Evolutionary conservation across 2,329 filamentous ascomycete species (phyloP).

Genomic region (Cladophialophora bantiana): DNA sequence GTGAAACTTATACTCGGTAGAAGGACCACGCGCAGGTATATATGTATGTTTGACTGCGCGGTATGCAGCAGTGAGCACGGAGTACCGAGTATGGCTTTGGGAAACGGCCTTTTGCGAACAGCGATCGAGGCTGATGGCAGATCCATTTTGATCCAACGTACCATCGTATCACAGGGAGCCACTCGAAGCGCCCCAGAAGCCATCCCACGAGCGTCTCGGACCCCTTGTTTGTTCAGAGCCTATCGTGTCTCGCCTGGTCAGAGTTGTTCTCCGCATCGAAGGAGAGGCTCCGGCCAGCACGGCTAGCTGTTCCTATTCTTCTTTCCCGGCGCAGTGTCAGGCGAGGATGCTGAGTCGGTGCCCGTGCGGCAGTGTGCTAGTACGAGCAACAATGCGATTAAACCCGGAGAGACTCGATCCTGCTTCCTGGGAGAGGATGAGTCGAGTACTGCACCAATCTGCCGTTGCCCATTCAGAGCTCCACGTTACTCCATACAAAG

Average conservation of each 20-base stretch:
- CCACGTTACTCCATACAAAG: background rate
- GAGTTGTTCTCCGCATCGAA: background rate
- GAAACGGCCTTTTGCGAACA: background rate
- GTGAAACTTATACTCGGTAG: background rate
- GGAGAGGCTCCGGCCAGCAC: background rate
- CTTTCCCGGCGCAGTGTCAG: background rate
- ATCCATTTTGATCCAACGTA: background rate
- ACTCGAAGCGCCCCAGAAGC: background rate
- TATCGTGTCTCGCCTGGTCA: background rate
- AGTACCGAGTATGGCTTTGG: background rate
- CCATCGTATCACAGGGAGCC: background rate
- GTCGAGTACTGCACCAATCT: background rate
- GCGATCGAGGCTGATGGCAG: conserved; percentile 2
- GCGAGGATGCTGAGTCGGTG: background rate
- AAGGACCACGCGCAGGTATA: background rate
- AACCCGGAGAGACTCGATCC: background rate
- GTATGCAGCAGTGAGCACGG: background rate
- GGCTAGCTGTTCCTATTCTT: background rate
- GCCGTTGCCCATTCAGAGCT: background rate
- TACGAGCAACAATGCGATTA: background rate
- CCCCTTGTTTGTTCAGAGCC: background rate
- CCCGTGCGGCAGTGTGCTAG: background rate
- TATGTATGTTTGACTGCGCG: background rate
- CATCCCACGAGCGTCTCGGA: background rate
- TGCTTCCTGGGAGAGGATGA: background rate